phyloP scores from a whole-genome alignment of 2,329 filamentous ascomycete genomes.

The Alternaria infectoria region DNA sequence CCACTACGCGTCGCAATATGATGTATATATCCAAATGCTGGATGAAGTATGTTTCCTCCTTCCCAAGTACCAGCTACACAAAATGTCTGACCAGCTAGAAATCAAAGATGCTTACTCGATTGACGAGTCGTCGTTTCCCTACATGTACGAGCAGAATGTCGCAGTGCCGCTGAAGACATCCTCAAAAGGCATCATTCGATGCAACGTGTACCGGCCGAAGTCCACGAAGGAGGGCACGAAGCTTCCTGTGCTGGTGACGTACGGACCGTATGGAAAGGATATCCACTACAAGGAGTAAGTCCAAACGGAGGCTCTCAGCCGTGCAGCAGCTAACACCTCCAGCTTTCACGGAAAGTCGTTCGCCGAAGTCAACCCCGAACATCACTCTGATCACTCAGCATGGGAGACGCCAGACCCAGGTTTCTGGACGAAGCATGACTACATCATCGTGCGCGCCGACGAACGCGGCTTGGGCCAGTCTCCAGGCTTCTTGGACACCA shows the following conservation, averaged over 20 bases:
- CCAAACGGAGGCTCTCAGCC: neutral
- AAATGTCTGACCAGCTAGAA: conserved; percentile 35
- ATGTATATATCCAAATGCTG: conserved; percentile 25
- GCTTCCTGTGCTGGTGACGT: conserved; percentile 70
- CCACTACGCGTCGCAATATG: conserved; percentile 14
- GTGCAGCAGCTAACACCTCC: neutral
- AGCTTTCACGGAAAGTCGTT: conserved; percentile 61
- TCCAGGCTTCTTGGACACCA: conserved; percentile 60
- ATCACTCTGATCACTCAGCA: conserved; percentile 50
- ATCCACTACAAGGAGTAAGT: conserved; percentile 64
- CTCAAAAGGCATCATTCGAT: conserved; percentile 52
- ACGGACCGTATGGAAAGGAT: conserved; percentile 77
- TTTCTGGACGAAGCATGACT: conserved; percentile 49
- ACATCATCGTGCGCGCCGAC: conserved; percentile 53
- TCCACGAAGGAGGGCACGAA: conserved; percentile 36
- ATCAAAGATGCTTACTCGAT: conserved; percentile 43
- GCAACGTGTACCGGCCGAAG: conserved; percentile 60
- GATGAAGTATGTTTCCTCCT: neutral
- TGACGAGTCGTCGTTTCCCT: conserved; percentile 48
- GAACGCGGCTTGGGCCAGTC: conserved; percentile 61
- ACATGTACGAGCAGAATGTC: conserved; percentile 60
- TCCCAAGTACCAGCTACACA: neutral
- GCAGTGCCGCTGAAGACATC: conserved; percentile 52
- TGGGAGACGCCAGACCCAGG: conserved; percentile 54
- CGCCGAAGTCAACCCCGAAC: conserved; percentile 42